Conservation (phyloP, 768 basidiomycete species). For the Gymnopilus junonius region DNA sequence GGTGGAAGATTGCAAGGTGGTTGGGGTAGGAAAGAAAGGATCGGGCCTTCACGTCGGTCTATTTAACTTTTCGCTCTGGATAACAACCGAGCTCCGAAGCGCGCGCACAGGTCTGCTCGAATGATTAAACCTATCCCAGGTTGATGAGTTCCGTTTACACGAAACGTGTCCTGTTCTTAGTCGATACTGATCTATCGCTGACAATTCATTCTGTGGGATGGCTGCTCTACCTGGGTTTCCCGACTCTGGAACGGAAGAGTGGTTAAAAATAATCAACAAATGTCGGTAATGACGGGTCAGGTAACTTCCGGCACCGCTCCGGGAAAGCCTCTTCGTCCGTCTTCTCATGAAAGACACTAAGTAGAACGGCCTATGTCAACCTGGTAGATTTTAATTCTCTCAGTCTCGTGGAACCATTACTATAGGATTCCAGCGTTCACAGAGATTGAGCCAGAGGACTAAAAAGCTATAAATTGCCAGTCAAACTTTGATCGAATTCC, state of each 20-base stretch:
- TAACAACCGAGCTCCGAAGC: slow-evolving; percentile 1
- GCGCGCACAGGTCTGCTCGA: not conserved
- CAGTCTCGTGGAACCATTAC: not conserved
- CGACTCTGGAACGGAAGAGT: not conserved
- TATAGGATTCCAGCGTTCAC: no score
- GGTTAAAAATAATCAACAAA: not conserved
- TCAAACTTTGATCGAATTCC: no score
- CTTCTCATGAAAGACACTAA: not conserved
- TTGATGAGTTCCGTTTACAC: slow-evolving; percentile 11
- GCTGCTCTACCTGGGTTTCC: slow-evolving; percentile 5
- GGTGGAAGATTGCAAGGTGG: no score
- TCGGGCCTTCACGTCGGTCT: not conserved
- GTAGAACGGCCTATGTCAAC: no score
- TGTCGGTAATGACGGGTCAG: slow-evolving; percentile 1
- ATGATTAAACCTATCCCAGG: not conserved
- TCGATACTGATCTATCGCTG: slow-evolving; percentile 5
- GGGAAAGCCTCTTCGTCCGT: not conserved
- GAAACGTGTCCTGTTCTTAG: slow-evolving; percentile 25
- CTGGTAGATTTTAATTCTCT: no score
- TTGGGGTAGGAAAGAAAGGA: slow-evolving; percentile 10
- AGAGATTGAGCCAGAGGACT: no score
- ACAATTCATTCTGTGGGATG: not conserved
- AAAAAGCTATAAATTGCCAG: no score
- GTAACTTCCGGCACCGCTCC: not conserved
- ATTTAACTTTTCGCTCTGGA: slow-evolving; percentile 3